A percentile compares a stretch with the other conserved stretches of the same genome.
Conservation (phyloP, 1,139 yeast species). For the Zhuliangozyma blackwelliae region DNA sequence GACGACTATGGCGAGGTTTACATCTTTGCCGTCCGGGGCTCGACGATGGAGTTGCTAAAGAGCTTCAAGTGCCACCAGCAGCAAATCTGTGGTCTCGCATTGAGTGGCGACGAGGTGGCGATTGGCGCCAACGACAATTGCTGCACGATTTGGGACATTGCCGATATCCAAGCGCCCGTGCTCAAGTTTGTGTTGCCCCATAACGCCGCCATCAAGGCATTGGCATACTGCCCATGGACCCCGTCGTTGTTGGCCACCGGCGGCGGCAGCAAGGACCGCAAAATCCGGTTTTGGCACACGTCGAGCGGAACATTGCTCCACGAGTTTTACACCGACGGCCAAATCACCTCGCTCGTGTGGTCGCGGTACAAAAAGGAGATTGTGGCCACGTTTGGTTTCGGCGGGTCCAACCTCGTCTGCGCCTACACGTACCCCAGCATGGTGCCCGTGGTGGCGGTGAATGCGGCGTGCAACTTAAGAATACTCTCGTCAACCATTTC, state of each 20-base stretch:
- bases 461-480: slow-evolving; percentile 50
- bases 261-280: slow-evolving; percentile 41
- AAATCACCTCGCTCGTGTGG: slow-evolving; percentile 80
- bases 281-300: slow-evolving; percentile 78
- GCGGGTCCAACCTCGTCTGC: slow-evolving; percentile 49
- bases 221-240: slow-evolving; percentile 46
- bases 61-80: slow-evolving; percentile 52
- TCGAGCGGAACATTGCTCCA: slow-evolving; percentile 64
- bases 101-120: slow-evolving; percentile 51
- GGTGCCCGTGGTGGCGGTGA: slow-evolving; percentile 45
- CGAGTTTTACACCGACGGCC: slow-evolving; percentile 57
- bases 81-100: slow-evolving; percentile 68
- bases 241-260: slow-evolving; percentile 39
- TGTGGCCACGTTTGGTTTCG: slow-evolving; percentile 78
- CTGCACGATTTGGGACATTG: slow-evolving; percentile 64
- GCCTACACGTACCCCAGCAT: slow-evolving; percentile 67
- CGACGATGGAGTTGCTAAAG: slow-evolving; percentile 7
- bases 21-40: slow-evolving; percentile 12
- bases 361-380: slow-evolving; percentile 58
- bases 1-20: slow-evolving; percentile 64
- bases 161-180: slow-evolving; percentile 35
- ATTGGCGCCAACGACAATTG: slow-evolving; percentile 74
- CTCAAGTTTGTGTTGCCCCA: slow-evolving; percentile 43
- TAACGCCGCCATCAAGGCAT: slow-evolving; percentile 41
- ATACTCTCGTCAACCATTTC: slow-evolving; percentile 64